These are phyloP conservation scores for Luzula sylvatica DNA, from an alignment of 176 grass and related monocot species.

Conservation along the genomic window DNA sequence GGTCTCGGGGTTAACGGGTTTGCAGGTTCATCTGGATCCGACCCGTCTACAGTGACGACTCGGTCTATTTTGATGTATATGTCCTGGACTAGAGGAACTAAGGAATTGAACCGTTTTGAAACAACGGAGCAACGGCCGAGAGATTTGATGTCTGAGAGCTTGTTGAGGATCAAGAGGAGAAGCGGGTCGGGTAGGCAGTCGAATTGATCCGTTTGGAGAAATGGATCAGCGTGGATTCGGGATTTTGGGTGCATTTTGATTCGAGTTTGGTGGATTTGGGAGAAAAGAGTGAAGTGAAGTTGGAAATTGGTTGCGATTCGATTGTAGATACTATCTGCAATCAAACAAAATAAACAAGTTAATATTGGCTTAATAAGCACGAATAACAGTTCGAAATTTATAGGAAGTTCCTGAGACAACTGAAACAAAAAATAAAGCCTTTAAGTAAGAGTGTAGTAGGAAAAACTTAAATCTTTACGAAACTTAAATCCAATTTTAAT, in stretches of 20 bases:
- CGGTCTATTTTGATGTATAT: constrained; percentile 68
- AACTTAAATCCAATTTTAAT: background rate
- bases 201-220: constrained; percentile 36
- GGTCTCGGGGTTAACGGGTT: constrained; percentile 31
- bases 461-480: constrained; percentile 5
- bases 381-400: too few relatives aligned
- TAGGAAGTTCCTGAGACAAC: too few relatives aligned
- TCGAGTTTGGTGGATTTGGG: background rate
- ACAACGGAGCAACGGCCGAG: constrained; percentile 66
- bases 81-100: constrained; percentile 58
- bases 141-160: constrained; percentile 53
- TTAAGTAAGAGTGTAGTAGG: background rate
- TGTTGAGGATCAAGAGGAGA: constrained; percentile 66
- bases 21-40: constrained; percentile 36
- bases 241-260: constrained; percentile 47
- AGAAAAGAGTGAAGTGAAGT: background rate
- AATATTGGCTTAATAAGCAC: background rate
- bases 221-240: constrained; percentile 45
- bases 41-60: constrained; percentile 43
- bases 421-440: too few relatives aligned
- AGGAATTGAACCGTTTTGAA: constrained; percentile 53
- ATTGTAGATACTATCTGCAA: constrained; percentile 13
- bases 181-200: constrained; percentile 59
- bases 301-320: constrained; percentile 3
- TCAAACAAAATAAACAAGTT: background rate